Base-by-base conservation (phyloP, 2,329 filamentous ascomycete genomes). In the Peltaster fructicola region DNA sequence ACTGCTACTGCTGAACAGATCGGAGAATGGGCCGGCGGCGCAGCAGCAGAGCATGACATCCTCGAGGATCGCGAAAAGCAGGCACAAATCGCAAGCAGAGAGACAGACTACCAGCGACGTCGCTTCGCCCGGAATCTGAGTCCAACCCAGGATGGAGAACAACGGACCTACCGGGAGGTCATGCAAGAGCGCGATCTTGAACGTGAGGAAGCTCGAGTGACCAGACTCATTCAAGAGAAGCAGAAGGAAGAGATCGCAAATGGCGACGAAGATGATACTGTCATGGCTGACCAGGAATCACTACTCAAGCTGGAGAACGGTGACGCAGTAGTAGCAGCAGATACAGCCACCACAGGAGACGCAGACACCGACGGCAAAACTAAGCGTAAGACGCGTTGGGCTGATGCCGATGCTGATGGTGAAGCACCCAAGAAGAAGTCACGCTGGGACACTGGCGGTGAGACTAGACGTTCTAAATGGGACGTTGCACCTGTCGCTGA, bases 81-180 rank as follows among this genome's bases (percentile, higher is more conserved):
- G 50, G 82, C 77, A 30, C 74, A 85, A 41, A 95, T 98, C 45
- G 64, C 74, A 32, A 85, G 90, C 47, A 76, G 88, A 43, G 85
- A 95, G 59, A 90, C 82, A 35, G 85, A 95, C 47, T 98, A 98
- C 50, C 90, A 98, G 56, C 92, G 91, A 56, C 79, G 84, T 37
- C 73, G 84, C 31, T 90, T 91, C 51, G 74, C 92, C 48, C 81
- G 88, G 33, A 73, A 69, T 25, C 62, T 95, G 34, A 88, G 81
- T 12, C 59, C 65, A 14, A 17, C 10, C 9, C 17, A 20, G 17
- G 11, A 9, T 20, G 68, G 68, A 27, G 74, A 82, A 38, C 81
- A 79, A 10, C 63, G 77, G 33, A 85, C 71, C 31, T 98, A 95
- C 48, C 71, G 78, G 39, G 80, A 91, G 36, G 65, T 90, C 25